Conservation (phyloP, 768 basidiomycete genomes). For the Melanogaster broomeanus region DNA sequence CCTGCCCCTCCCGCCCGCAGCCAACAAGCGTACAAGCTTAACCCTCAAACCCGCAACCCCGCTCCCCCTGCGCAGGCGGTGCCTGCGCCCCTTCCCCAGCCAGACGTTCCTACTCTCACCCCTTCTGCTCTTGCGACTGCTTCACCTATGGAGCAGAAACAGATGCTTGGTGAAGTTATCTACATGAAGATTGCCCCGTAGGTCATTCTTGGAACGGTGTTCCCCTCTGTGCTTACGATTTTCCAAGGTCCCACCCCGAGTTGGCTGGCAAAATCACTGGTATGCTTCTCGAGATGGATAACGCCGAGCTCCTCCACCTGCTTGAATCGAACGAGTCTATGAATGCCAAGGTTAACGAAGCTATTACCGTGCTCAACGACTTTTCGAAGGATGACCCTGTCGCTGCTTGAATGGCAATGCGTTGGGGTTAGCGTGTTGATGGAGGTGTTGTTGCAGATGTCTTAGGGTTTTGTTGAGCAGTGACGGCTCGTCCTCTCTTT, state of each 20-base stretch:
- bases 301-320: conserved; percentile 86
- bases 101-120: conserved; percentile 58
- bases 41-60: conserved; percentile 39
- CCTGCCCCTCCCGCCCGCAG: conserved; percentile 43
- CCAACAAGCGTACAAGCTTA: conserved; percentile 34
- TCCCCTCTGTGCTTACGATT: conserved; percentile 9
- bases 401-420: neutral
- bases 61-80: conserved; percentile 32
- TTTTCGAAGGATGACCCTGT: conserved; percentile 54
- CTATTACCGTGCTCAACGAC: conserved; percentile 84
- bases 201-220: conserved; percentile 29
- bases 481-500: conserved; percentile 52
- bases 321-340: conserved; percentile 82
- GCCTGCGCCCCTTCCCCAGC: conserved; percentile 43
- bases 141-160: conserved; percentile 88
- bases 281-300: conserved; percentile 99
- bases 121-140: conserved; percentile 62
- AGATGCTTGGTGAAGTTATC: conserved; percentile 96
- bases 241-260: conserved; percentile 75
- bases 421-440: neutral
- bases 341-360: conserved; percentile 89
- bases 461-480: conserved; percentile 36
- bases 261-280: conserved; percentile 98
- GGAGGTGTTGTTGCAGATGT: conserved; percentile 10
- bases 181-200: conserved; percentile 88